phyloP scores from a whole-genome alignment of 2,329 filamentous ascomycete genomes.

The Amylocarpus encephaloides region DNA sequence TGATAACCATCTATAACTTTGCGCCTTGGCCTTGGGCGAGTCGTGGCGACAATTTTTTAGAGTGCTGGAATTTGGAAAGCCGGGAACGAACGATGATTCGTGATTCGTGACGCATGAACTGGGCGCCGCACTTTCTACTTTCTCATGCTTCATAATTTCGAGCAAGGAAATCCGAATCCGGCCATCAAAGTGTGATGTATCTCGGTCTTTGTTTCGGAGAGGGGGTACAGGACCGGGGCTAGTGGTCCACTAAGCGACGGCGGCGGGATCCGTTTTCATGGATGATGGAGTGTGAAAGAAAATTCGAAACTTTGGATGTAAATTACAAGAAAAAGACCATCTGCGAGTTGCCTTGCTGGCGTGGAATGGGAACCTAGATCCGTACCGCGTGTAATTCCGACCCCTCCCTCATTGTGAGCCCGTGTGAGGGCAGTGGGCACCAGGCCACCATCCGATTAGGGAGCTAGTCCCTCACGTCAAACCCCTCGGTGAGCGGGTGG shows the following conservation, averaged over 20 bases:
- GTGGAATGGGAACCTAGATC: no score
- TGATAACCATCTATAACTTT: background rate
- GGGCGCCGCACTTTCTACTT: background rate
- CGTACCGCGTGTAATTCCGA: no score
- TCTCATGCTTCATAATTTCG: background rate
- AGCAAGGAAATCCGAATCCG: background rate
- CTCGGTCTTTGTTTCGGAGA: slow-evolving; percentile 16
- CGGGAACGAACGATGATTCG: background rate
- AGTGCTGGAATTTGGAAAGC: no score
- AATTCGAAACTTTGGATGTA: no score
- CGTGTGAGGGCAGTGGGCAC: no score
- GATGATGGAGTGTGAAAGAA: background rate
- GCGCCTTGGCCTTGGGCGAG: background rate
- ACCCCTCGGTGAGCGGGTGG: no score
- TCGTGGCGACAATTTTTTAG: background rate
- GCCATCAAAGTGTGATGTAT: slow-evolving; percentile 12
- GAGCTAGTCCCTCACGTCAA: no score
- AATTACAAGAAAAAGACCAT: no score
- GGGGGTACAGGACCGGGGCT: slow-evolving; percentile 10
- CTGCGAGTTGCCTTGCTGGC: no score
- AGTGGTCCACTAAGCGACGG: background rate
- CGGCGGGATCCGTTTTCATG: background rate
- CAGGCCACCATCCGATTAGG: no score
- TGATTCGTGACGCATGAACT: slow-evolving; percentile 2
- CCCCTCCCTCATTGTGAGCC: no score